Conservation (phyloP, 768 basidiomycete species). For the Mycena venus region DNA sequence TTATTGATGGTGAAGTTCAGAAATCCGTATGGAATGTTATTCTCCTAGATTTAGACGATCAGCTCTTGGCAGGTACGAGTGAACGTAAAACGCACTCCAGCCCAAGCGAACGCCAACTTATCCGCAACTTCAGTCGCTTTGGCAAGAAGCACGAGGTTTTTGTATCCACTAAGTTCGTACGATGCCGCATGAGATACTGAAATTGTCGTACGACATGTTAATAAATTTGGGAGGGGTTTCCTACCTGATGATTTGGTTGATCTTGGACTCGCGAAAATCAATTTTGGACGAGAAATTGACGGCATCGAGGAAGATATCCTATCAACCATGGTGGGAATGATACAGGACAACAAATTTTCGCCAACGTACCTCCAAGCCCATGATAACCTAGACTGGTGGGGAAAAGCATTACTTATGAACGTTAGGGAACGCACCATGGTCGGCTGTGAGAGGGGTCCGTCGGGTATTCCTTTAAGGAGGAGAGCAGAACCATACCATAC, state of each 20-base stretch:
- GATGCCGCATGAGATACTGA: no score
- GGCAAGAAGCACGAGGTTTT: slow-evolving; percentile 63
- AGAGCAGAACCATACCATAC: slow-evolving; percentile 9
- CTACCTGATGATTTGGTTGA: no score
- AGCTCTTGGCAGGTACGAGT: no score
- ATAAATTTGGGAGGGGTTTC: no score
- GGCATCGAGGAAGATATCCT: slow-evolving; percentile 70
- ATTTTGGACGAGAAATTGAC: slow-evolving; percentile 65
- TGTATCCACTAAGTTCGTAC: slow-evolving; percentile 73
- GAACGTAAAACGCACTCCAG: slow-evolving; percentile 45
- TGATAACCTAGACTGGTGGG: slow-evolving; percentile 1
- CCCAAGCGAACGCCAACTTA: slow-evolving; percentile 74
- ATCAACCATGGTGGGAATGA: neutral
- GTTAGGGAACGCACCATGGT: slow-evolving; percentile 6
- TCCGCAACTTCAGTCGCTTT: slow-evolving; percentile 76
- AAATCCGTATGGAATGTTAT: no score
- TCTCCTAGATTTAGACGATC: no score
- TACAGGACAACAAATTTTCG: no score
- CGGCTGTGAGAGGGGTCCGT: neutral
- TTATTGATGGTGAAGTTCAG: slow-evolving; percentile 61
- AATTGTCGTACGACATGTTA: no score
- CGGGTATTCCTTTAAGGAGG: neutral
- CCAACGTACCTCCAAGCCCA: slow-evolving; percentile 16
- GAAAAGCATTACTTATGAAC: neutral
- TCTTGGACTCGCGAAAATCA: slow-evolving; percentile 68